Evolutionary conservation across 2,329 filamentous ascomycete genomes (phyloP), one percentile per base, ranked within the genome.

Genomic region (Boeremia lycopersici): DNA sequence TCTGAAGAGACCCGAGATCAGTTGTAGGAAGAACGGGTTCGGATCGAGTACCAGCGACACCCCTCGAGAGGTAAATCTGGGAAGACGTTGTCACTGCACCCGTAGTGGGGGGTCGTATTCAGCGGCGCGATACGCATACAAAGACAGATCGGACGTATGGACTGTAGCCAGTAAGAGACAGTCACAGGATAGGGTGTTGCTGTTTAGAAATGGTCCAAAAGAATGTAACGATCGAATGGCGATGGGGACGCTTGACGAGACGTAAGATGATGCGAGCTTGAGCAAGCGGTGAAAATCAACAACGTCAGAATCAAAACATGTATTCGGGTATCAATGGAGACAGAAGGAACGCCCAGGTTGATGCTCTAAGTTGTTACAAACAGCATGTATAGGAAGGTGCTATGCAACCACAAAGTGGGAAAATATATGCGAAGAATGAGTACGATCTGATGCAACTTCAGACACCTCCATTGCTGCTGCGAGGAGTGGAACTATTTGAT

Each of bases 21-120:
- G 55, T 35, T 35, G 60, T n/a, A 50, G 69, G 59, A 61, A 65
- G 57, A n/a, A 59, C 49, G 33, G 67, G 59, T 35, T 66, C 61
- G 26, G 70, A 70, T 50, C 71, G 61, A 29, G 73, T 69, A 28
- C 65, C 71, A 36, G 78, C 78, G 55, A 80, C 76, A 48, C 74
- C 77, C 48, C 77, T 65, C 23, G 78, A 81, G 44, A 81, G 71
- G 49, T 79, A 69, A 31, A 81, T 80, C 55, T 79, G 75, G 41
- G 77, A 80, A 75, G 79, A 78, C 78, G 77, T 80, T 26, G 62
- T 78, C 46, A 47, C 39, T 62, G 60, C 63, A 66, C 67, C 68
- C 57, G 69, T 62, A 26, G 34, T 38, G 11, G 61, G 65, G 66
- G 60, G 60, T 60, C 56, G 38, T 26, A 2, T 7, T 30, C 8